Conservation (phyloP, 1,139 yeast genomes). For the Petasospora rhodanensis region DNA sequence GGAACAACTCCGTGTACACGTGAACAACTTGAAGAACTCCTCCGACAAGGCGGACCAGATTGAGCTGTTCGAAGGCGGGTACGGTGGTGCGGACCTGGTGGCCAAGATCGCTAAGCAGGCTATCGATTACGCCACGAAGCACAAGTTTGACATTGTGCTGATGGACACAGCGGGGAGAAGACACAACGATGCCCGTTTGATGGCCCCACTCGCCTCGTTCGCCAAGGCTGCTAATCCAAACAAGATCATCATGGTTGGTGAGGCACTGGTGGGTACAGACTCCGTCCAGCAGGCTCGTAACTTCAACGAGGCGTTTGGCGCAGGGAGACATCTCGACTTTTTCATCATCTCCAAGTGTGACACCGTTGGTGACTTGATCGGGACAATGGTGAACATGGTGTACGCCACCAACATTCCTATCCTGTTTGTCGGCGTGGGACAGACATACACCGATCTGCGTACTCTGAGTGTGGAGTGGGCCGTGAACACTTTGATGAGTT, state of each 20-base stretch:
- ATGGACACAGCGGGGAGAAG: constrained; percentile 98
- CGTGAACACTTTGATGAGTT: constrained; percentile 74
- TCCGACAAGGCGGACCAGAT: constrained; percentile 55
- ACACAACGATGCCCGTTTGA: constrained; percentile 88
- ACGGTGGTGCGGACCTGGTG: constrained; percentile 91
- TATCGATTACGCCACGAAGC: constrained; percentile 64
- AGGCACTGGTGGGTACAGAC: constrained; percentile 95
- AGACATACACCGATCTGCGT: constrained; percentile 91
- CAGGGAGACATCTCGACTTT: constrained; percentile 74
- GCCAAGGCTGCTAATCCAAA: constrained; percentile 96
- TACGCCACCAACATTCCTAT: constrained; percentile 96
- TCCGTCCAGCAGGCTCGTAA: constrained; percentile 93
- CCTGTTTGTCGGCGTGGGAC: constrained; percentile 94
- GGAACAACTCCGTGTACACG: constrained; percentile 93
- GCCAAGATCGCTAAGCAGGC: constrained; percentile 96
- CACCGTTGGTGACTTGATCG: constrained; percentile 95
- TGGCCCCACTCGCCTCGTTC: constrained; percentile 94
- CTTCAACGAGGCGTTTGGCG: constrained; percentile 91
- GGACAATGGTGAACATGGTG: constrained; percentile 97
- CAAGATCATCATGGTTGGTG: constrained; percentile 97
- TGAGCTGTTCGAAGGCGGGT: constrained; percentile 89
- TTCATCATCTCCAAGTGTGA: constrained; percentile 94
- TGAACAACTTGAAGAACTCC: constrained; percentile 67
- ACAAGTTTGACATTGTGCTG: constrained; percentile 75
- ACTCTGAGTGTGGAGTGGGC: constrained; percentile 93